Evolutionary conservation across 1,284 basidiomycete genomes (phyloP), one percentile per base, ranked within the genome.

Genomic region (Apiotrichum akiyoshidainum): DNA sequence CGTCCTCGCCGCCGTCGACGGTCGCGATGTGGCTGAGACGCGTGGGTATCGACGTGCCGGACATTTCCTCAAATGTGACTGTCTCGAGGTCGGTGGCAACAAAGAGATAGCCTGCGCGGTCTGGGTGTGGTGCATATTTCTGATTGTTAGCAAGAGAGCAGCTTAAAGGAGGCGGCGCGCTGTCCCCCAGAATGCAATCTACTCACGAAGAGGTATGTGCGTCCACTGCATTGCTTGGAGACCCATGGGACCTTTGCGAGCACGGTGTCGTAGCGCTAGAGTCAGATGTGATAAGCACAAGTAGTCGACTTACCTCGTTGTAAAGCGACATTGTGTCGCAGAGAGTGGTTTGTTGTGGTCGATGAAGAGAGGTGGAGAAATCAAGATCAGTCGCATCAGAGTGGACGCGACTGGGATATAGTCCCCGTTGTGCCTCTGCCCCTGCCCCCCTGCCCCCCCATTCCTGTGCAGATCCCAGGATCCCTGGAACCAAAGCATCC

Each of bases 61-160:
- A 65, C 46, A 72, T 55, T 13, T 61, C 54, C 52, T 72, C 70
- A 21, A 67, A 66, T 21, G 61, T 54, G 11, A 72, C 63, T 2
- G 58, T 52, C 45, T 59, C 46, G 10, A 72, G 66, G 41, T 72
- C 67, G 1, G 70, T 72, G 4, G 66, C 70, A 17, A 70, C 51
- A 21, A 73, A 59, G 8, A 73, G 51, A 46, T 72, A 75, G 8
- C 72, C 68, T 22, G 65, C 58, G 34, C 68, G 47, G 17, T 68
- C 63, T 0, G 70, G 68, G 35, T 68, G 68, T 0, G 61, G 56
- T 11, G 69, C 63, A 52, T 70, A 70, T 65, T 75, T 75, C 68
- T 70, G 51, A 16, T 14, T 13, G 46, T 47, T 33, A 47, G 46
- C n/a, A 4, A 31, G 26, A 31, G 26, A 31, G 26, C 4, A 31